These are phyloP conservation scores for Saxophila tyrrhenica DNA, from an alignment of 495 filamentous ascomycete species.

Conservation along the genomic window DNA sequence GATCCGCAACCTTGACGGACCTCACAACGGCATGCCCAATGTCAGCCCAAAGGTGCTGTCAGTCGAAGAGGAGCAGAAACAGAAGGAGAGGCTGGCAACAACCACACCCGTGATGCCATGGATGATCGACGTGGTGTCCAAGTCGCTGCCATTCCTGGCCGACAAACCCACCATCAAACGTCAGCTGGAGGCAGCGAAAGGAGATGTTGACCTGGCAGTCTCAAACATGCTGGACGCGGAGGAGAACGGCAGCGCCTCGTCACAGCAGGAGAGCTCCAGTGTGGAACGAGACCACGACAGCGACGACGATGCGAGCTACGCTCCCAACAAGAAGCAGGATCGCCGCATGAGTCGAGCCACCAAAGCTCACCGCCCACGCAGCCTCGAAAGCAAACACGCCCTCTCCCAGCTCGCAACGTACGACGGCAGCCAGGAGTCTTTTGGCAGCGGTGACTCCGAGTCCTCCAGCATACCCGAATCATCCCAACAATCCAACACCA, in stretches of 20 bases:
- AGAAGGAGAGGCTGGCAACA: slow-evolving; percentile 31
- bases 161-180: slow-evolving; percentile 45
- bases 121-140: slow-evolving; percentile 50
- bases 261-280: slow-evolving; percentile 33
- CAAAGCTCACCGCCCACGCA: slow-evolving; percentile 9
- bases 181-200: slow-evolving; percentile 47
- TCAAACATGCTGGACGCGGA: slow-evolving; percentile 45
- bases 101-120: slow-evolving; percentile 39
- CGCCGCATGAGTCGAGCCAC: slow-evolving; percentile 31
- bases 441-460: slow-evolving; percentile 18
- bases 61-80: slow-evolving; percentile 20
- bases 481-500: neutral
- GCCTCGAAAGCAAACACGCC: slow-evolving; percentile 7
- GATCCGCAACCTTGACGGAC: slow-evolving; percentile 50
- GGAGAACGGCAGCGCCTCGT: slow-evolving; percentile 30
- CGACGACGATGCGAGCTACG: slow-evolving; percentile 32
- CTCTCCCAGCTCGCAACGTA: slow-evolving; percentile 6
- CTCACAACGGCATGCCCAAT: slow-evolving; percentile 45
- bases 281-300: slow-evolving; percentile 38
- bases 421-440: slow-evolving; percentile 20
- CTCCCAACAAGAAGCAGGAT: slow-evolving; percentile 41
- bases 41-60: slow-evolving; percentile 28
- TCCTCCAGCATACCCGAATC: slow-evolving; percentile 9
- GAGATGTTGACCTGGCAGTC: slow-evolving; percentile 50
- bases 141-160: slow-evolving; percentile 45